These are phyloP conservation scores for Lachancea fermentati DNA, from an alignment of 805 yeast species.

Conservation along the genomic window DNA sequence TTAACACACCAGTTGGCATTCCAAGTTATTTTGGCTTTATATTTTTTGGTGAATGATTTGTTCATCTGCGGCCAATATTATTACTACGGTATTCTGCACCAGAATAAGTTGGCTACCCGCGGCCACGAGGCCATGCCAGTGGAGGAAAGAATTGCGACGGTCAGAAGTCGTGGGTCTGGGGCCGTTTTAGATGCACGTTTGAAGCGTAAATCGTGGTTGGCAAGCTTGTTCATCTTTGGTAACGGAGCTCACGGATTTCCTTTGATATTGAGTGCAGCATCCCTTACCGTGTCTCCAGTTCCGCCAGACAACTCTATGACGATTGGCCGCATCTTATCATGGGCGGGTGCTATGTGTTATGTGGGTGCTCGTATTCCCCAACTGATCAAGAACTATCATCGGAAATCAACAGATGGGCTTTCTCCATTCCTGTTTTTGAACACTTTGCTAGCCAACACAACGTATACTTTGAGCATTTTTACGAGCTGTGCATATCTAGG, in stretches of 20 bases:
- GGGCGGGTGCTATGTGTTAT: conserved; percentile 74
- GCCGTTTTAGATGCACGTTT: neutral
- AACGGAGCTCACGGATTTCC: conserved; percentile 6
- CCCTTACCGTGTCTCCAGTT: conserved; percentile 14
- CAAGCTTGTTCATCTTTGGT: conserved; percentile 2
- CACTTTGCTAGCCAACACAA: conserved; percentile 71
- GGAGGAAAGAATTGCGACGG: conserved; percentile 7
- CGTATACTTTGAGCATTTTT: conserved; percentile 71
- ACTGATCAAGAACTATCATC: conserved; percentile 61
- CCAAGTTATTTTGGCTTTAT: conserved; percentile 65
- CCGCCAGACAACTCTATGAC: conserved; percentile 9
- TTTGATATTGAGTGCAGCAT: neutral
- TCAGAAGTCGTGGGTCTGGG: conserved; percentile 11
- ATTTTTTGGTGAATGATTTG: conserved; percentile 68
- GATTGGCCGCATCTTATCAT: conserved; percentile 54
- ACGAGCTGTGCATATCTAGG: conserved; percentile 50
- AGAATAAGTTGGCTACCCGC: conserved; percentile 28
- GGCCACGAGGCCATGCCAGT: conserved; percentile 33
- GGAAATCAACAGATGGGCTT: conserved; percentile 83
- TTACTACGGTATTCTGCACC: conserved; percentile 46
- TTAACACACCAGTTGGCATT: conserved; percentile 76
- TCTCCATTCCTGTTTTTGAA: conserved; percentile 75
- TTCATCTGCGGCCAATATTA: conserved; percentile 65
- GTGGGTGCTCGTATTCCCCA: conserved; percentile 82
- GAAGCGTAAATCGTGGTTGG: conserved; percentile 9